Conservation (phyloP, 2,329 filamentous ascomycete genomes). For the Tetracladium maxilliforme region DNA sequence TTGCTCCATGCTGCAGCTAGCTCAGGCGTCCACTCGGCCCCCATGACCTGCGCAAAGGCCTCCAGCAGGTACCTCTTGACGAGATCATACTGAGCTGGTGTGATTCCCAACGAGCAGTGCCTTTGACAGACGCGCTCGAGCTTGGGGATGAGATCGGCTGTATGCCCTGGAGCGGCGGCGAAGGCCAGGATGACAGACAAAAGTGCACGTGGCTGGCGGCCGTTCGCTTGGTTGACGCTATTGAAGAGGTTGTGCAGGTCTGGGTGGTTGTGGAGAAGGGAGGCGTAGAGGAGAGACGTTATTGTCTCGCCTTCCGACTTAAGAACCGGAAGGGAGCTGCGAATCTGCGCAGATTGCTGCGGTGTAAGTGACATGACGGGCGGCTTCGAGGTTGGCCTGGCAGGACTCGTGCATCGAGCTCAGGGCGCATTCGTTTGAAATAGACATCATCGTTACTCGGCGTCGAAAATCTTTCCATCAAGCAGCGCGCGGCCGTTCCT, state of each 20-base stretch:
- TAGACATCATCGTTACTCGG: too few relatives aligned
- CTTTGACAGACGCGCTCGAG: slow-evolving; percentile 63
- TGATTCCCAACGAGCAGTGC: slow-evolving; percentile 57
- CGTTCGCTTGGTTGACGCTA: slow-evolving; percentile 50
- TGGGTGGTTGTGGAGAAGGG: slow-evolving; percentile 49
- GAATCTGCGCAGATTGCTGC: too few relatives aligned
- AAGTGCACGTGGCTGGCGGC: slow-evolving; percentile 55
- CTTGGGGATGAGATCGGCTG: slow-evolving; percentile 37
- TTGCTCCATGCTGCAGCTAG: slow-evolving; percentile 57
- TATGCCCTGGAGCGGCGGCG: slow-evolving; percentile 56
- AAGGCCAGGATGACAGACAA: slow-evolving; percentile 58
- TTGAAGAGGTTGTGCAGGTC: slow-evolving; percentile 59
- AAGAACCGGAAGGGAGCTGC: slow-evolving; percentile 60
- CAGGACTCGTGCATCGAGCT: too few relatives aligned
- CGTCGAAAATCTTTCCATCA: too few relatives aligned
- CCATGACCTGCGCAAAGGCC: slow-evolving; percentile 53
- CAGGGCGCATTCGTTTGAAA: too few relatives aligned
- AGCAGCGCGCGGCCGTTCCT: too few relatives aligned
- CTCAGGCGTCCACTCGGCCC: slow-evolving; percentile 48
- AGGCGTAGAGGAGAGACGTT: slow-evolving; percentile 56
- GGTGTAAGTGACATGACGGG: too few relatives aligned
- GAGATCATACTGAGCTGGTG: slow-evolving; percentile 53
- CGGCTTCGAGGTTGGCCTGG: too few relatives aligned
- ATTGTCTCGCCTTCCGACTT: slow-evolving; percentile 53
- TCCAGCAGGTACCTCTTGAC: slow-evolving; percentile 55